phyloP scores from a whole-genome alignment of 2,329 filamentous ascomycete genomes.

The Dactylellina sp. region DNA sequence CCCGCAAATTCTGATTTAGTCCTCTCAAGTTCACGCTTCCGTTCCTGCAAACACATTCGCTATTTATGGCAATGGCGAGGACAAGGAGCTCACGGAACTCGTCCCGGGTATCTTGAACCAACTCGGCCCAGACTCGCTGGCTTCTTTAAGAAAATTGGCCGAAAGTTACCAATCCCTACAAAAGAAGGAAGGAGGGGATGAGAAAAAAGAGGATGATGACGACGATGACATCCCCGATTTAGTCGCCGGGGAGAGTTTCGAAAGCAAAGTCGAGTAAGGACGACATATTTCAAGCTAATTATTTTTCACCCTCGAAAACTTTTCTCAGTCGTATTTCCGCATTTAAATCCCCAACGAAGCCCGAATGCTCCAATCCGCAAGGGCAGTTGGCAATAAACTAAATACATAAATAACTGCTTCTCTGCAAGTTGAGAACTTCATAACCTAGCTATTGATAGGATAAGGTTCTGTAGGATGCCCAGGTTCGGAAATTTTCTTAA shows the following conservation, averaged over 20 bases:
- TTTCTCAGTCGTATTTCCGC: conserved; percentile 64
- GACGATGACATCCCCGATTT: conserved; percentile 95
- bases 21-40: conserved; percentile 84
- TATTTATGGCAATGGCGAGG: conserved; percentile 98
- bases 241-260: conserved; percentile 97
- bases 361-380: too few relatives aligned
- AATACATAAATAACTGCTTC: too few relatives aligned
- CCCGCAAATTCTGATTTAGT: conserved; percentile 16
- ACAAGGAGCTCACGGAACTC: conserved; percentile 99
- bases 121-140: conserved; percentile 96
- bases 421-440: too few relatives aligned
- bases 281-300: conserved; percentile 59
- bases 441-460: too few relatives aligned
- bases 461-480: too few relatives aligned
- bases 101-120: conserved; percentile 99
- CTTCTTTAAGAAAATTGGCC: conserved; percentile 95
- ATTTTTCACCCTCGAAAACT: conserved; percentile 61
- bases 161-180: conserved; percentile 99
- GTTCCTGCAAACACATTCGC: conserved; percentile 99
- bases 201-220: conserved; percentile 78
- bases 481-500: too few relatives aligned
- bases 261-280: conserved; percentile 92
- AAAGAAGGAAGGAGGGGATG: conserved; percentile 84
- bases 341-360: conserved; percentile 57
- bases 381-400: too few relatives aligned